Conservation (phyloP, 345 rosid species). For the Syzygium jambos region DNA sequence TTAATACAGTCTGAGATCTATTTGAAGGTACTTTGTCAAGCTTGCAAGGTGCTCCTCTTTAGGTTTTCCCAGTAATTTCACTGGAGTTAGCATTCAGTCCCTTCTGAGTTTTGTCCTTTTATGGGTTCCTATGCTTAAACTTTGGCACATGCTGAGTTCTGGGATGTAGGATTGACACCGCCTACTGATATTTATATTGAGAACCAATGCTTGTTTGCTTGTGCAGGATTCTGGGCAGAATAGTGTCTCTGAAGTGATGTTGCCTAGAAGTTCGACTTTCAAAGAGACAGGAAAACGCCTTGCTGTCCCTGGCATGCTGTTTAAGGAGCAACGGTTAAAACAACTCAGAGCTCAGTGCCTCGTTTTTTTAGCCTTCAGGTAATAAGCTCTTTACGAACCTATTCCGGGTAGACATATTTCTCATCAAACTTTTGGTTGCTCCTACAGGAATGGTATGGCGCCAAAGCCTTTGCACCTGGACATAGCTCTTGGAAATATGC, state of each 20-base stretch:
- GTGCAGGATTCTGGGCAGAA: slow-evolving; percentile 46
- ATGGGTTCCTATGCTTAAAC: background rate
- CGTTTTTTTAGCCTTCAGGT: slow-evolving; percentile 88
- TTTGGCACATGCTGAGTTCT: background rate
- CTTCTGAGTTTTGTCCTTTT: background rate
- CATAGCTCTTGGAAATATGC: slow-evolving; percentile 67
- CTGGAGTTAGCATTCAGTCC: background rate
- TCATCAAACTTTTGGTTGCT: background rate
- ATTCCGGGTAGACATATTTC: background rate
- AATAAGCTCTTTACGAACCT: slow-evolving; percentile 1
- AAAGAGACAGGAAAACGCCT: slow-evolving; percentile 68
- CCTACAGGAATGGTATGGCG: slow-evolving; percentile 55
- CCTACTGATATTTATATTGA: background rate
- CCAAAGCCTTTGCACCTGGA: slow-evolving; percentile 90
- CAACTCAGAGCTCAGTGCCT: slow-evolving; percentile 98
- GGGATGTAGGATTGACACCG: background rate
- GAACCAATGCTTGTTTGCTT: background rate
- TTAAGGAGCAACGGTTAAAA: slow-evolving; percentile 83
- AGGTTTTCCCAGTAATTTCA: background rate
- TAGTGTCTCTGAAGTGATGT: slow-evolving; percentile 29
- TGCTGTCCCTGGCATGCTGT: slow-evolving; percentile 44
- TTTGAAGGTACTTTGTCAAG: background rate
- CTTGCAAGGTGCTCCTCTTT: background rate
- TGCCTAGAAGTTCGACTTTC: slow-evolving; percentile 35
- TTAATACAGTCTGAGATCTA: background rate